Base-by-base conservation (phyloP, 2,329 filamentous ascomycete genomes). In the Penicillium sp. region DNA sequence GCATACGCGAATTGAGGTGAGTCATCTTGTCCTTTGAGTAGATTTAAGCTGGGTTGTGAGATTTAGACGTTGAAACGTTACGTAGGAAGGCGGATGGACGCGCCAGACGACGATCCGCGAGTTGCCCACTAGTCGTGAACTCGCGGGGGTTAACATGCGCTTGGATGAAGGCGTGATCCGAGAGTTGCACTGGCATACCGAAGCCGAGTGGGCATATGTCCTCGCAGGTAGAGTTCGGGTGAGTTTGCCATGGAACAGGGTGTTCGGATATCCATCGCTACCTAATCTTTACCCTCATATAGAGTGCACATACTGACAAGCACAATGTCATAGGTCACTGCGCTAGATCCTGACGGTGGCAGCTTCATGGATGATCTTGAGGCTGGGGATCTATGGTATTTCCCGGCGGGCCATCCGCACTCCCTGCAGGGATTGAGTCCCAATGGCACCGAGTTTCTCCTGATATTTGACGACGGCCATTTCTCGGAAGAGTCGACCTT, bases 131-230 rank as follows among this genome's bases (percentile, higher is more conserved):
- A 75, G 72, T 35, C 83, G 85, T n/a, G 87, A 91, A 70, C 82
- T 92, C 46, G 89, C 89, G 2, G 86, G 87, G 41, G 89, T 92
- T 55, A 91, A 92, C 72, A 92, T 92, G 89, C 84, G 89, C 11
- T 84, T 92, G 2, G 89, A 88, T 40, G 77, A 85, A 62, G 88
- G 89, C 37, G 89, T 88, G 35, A 90, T 90, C 66, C 87, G 89
- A 31, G 89, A 92, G 72, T 80, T 92, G 9, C 89, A 92, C 70
- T 92, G 89, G 89, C 89, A 92, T 79, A 90, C 89, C 66, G 87
- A 91, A 72, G 89, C 88, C 39, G 89, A 92, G 70, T 92, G 89
- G 89, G 88, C 87, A 0, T 91, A 89, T 62, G 86, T 92, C 2
- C 82, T 92, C 0, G 85, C 88, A 57, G 89, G 89, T 52, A 81